Percentiles rank a stretch among this genome's conserved stretches.
phyloP scores from a whole-genome alignment of 2,329 filamentous ascomycete species.

The Penicillium griseofulvum region DNA sequence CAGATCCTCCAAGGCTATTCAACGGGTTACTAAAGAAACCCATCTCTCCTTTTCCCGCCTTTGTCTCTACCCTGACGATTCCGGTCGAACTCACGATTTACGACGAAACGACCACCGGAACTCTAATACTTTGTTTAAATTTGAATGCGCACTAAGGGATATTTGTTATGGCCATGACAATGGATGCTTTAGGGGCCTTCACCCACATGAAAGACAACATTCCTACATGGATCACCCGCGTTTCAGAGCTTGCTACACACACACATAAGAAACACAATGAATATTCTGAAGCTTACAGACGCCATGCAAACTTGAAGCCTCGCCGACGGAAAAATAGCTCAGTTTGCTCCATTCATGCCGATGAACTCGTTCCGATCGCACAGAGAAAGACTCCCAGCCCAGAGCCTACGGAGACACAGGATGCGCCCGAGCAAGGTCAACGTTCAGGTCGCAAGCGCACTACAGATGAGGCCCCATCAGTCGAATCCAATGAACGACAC shows the following conservation, averaged over 20 bases:
- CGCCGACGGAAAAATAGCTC: slow-evolving; percentile 44
- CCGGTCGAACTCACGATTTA: slow-evolving; percentile 10
- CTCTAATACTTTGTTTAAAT: background rate
- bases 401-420: slow-evolving; percentile 7
- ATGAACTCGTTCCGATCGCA: slow-evolving; percentile 24
- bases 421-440: slow-evolving; percentile 10
- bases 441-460: slow-evolving; percentile 34
- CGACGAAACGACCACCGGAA: slow-evolving; percentile 15
- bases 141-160: background rate
- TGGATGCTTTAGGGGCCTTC: slow-evolving; percentile 48
- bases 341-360: slow-evolving; percentile 41
- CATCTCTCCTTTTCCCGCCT: background rate
- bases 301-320: slow-evolving; percentile 30
- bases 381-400: slow-evolving; percentile 13
- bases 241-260: slow-evolving; percentile 44
- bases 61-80: background rate
- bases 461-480: slow-evolving; percentile 32
- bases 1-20: background rate
- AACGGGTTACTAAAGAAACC: background rate
- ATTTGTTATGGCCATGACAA: slow-evolving; percentile 15
- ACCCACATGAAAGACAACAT: slow-evolving; percentile 44
- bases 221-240: slow-evolving; percentile 44
- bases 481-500: slow-evolving; percentile 31
- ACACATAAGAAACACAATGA: slow-evolving; percentile 43
- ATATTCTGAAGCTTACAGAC: slow-evolving; percentile 44